Conservation (phyloP, 192 early-diverging fungal species). For the Diversispora eburnea region DNA sequence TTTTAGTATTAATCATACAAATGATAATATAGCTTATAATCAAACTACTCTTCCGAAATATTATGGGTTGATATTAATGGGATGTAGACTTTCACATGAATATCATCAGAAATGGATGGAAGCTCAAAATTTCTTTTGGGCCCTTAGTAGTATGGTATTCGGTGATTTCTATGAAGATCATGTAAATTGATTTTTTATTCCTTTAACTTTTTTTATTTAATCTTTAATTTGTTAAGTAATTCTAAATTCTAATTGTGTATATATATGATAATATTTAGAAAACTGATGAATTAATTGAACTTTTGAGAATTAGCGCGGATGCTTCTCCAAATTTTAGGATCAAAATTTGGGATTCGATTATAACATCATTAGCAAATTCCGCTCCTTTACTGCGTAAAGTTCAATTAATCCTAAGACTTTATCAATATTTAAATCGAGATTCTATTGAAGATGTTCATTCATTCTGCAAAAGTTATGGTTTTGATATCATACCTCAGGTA, state of each 20-base stretch:
- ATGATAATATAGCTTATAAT: constrained; percentile 31
- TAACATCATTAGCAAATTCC: not conserved
- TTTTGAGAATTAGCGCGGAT: constrained; percentile 27
- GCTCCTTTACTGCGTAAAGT: constrained; percentile 1
- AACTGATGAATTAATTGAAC: constrained; percentile 19
- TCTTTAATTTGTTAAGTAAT: too few species aligned
- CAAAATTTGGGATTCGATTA: constrained; percentile 3
- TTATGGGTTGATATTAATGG: constrained; percentile 28
- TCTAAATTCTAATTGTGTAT: not conserved
- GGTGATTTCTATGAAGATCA: constrained; percentile 30
- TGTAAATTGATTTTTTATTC: not conserved
- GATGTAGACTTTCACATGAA: constrained; percentile 24
- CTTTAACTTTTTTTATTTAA: not conserved
- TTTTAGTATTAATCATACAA: constrained; percentile 22
- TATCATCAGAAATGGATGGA: constrained; percentile 30
- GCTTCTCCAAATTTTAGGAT: constrained; percentile 11
- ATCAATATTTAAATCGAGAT: constrained; percentile 18
- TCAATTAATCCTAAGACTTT: constrained; percentile 8
- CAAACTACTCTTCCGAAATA: constrained; percentile 28
- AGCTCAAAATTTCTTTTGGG: constrained; percentile 30
- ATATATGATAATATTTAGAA: constrained; percentile 1
- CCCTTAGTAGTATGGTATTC: constrained; percentile 28
- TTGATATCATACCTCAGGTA: constrained; percentile 22
- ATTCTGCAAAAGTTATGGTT: constrained; percentile 23
- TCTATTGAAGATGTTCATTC: constrained; percentile 18